Evolutionary conservation across 306 rosid genomes (phyloP).

Genomic region (Macrotyloma uniflorum): DNA sequence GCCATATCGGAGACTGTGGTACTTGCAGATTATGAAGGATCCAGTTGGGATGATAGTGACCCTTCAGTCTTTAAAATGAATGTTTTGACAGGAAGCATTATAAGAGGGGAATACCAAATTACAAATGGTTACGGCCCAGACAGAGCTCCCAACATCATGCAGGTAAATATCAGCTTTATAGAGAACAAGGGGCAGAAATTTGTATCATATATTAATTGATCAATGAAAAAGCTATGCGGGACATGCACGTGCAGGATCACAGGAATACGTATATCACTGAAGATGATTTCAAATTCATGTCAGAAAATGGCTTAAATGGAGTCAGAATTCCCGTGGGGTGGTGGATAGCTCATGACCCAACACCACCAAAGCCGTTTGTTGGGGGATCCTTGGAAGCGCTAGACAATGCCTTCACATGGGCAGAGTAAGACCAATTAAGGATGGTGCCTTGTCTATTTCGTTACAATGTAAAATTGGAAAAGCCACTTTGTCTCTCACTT

Average conservation of each 20-base stretch:
- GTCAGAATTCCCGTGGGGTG: constrained; percentile 81
- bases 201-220: constrained; percentile 2
- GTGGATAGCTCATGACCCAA: constrained; percentile 77
- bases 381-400: constrained; percentile 63
- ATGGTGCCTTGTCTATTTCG: not conserved
- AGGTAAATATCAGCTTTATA: constrained; percentile 34
- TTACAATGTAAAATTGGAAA: not conserved
- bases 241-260: constrained; percentile 53
- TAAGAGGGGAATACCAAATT: constrained; percentile 71
- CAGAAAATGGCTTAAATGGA: constrained; percentile 58
- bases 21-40: constrained; percentile 51
- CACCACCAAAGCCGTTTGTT: constrained; percentile 72
- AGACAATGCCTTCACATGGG: constrained; percentile 79
- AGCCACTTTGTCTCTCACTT: constrained; percentile 13
- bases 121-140: constrained; percentile 77
- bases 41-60: constrained; percentile 63
- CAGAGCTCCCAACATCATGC: constrained; percentile 58
- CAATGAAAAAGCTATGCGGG: not conserved
- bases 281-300: constrained; percentile 71
- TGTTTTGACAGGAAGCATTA: constrained; percentile 25
- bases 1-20: constrained; percentile 47
- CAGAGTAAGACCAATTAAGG: constrained; percentile 51
- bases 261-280: constrained; percentile 63
- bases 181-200: not conserved
- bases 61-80: constrained; percentile 68